Evolutionary conservation across 2,329 filamentous ascomycete species (phyloP), one percentile per base, ranked within the genome.

Genomic region (Alternaria dauci): DNA sequence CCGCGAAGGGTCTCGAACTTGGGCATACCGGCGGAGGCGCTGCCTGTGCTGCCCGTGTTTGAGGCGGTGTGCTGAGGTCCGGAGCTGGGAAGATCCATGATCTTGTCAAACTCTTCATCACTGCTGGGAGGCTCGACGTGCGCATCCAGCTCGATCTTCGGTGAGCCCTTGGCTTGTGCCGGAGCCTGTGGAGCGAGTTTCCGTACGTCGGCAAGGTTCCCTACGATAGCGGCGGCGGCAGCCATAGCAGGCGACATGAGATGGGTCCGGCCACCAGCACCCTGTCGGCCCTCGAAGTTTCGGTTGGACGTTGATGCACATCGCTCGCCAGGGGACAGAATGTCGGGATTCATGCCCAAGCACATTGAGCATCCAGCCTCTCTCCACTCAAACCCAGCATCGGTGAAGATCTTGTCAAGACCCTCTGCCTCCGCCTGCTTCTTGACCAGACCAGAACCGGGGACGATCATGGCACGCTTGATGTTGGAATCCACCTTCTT

Each of bases 321-420:
- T 74, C 95, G 90, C 82, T 99, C 95, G 78, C 91, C 87, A 55
- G 95, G 94, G 2, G 93, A 89, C 47, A 98, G 87, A 66, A 99
- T 98, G 78, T 99, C 95, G 0, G 95, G 94, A 84, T 99, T 99
- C 94, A 99, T 99, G 78, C 95, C 95, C 56, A 99, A 86, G 78
- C 95, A 98, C 95, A 99, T 99, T 65, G 92, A 96, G 87, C 95
- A 99, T 51, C 95, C 95, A 68, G 95, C 95, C 83, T 99, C 95
- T 77, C 95, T 89, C 94, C 94, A 98, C 79, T 98, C 94, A 69
- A 98, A 98, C 8, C 95, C 95, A 50, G 95, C 94, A 63, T 96
- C 92, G 8, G 83, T 76, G 80, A 99, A 98, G 76, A 97, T 91
- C 83, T 93, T 92, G 81, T 98, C 92, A 5, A 99, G 88, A 54